Evolutionary conservation across 2,329 filamentous ascomycete species (phyloP).

Genomic region (Thielaviopsis populi): DNA sequence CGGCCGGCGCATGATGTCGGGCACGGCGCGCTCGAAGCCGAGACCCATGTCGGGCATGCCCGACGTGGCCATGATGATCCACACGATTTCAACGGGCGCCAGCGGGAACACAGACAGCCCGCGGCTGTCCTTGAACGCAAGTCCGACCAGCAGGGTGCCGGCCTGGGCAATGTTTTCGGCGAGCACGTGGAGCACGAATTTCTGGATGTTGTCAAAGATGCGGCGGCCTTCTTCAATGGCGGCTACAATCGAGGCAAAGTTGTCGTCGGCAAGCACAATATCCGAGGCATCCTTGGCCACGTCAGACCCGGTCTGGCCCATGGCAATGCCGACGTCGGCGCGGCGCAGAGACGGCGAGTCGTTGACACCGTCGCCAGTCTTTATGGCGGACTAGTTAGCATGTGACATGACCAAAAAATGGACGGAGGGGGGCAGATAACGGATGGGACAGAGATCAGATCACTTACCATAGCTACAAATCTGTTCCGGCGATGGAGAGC

Average conservation of each 20-base stretch:
- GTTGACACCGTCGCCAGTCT: conserved; percentile 58
- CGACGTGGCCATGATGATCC: conserved; percentile 70
- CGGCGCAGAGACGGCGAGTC: conserved; percentile 55
- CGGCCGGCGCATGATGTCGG: conserved; percentile 53
- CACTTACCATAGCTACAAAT: conserved; percentile 48
- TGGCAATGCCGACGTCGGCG: conserved; percentile 57
- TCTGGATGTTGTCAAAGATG: conserved; percentile 64
- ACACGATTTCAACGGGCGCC: conserved; percentile 61
- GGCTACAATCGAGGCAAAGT: conserved; percentile 57
- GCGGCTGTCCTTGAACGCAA: conserved; percentile 52
- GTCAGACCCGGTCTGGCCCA: conserved; percentile 47
- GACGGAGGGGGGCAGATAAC: too few relatives aligned
- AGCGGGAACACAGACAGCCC: conserved; percentile 58
- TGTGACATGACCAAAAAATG: background rate
- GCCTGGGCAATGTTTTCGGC: conserved; percentile 60
- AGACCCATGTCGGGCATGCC: conserved; percentile 64
- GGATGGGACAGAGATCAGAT: too few relatives aligned
- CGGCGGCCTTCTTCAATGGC: conserved; percentile 57
- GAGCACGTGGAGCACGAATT: conserved; percentile 55
- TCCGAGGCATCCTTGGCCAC: conserved; percentile 51
- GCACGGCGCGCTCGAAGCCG: conserved; percentile 54
- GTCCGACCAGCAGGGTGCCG: conserved; percentile 51
- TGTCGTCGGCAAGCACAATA: conserved; percentile 56
- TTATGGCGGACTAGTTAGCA: conserved; percentile 3
- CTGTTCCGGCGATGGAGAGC: conserved; percentile 49